These are phyloP conservation scores for Taphrina communis DNA, from an alignment of 1,139 yeast species.

Conservation along the genomic window DNA sequence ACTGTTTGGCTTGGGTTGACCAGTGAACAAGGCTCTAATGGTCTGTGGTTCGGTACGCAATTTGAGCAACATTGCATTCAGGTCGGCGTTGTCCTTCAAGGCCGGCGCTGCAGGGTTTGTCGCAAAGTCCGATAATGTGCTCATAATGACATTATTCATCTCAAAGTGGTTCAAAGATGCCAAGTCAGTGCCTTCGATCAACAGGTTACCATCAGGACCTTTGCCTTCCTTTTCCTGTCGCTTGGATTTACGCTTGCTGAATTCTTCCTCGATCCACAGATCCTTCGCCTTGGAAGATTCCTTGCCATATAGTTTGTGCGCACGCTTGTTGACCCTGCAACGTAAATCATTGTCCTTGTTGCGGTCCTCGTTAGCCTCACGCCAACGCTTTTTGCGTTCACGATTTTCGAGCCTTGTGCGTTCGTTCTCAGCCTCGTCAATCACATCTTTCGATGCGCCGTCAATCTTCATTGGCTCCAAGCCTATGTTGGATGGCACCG, in stretches of 20 bases:
- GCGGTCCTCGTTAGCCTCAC: conserved; percentile 78
- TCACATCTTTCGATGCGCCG: conserved; percentile 16
- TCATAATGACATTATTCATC: conserved; percentile 36
- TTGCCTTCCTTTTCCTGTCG: conserved; percentile 51
- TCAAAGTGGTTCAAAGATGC: conserved; percentile 27
- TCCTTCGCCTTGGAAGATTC: conserved; percentile 61
- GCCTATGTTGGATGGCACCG: not conserved
- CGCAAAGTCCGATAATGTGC: conserved; percentile 29
- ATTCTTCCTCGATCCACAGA: conserved; percentile 81
- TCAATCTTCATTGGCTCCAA: conserved; percentile 18
- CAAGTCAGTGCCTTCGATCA: conserved; percentile 38
- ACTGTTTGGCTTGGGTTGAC: conserved; percentile 6
- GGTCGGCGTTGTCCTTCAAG: conserved; percentile 26
- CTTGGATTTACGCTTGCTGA: conserved; percentile 66
- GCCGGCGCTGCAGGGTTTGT: conserved; percentile 26
- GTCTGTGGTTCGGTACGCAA: conserved; percentile 26
- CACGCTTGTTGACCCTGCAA: conserved; percentile 75
- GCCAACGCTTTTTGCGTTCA: conserved; percentile 88
- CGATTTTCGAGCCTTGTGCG: conserved; percentile 63
- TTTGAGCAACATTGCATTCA: conserved; percentile 27
- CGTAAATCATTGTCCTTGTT: conserved; percentile 87
- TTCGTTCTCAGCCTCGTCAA: conserved; percentile 33
- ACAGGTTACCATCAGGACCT: conserved; percentile 34
- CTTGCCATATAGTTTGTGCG: conserved; percentile 69
- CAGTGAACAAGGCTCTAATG: conserved; percentile 24